phyloP scores from a whole-genome alignment of 768 basidiomycete species.

The Suillus americanus region DNA sequence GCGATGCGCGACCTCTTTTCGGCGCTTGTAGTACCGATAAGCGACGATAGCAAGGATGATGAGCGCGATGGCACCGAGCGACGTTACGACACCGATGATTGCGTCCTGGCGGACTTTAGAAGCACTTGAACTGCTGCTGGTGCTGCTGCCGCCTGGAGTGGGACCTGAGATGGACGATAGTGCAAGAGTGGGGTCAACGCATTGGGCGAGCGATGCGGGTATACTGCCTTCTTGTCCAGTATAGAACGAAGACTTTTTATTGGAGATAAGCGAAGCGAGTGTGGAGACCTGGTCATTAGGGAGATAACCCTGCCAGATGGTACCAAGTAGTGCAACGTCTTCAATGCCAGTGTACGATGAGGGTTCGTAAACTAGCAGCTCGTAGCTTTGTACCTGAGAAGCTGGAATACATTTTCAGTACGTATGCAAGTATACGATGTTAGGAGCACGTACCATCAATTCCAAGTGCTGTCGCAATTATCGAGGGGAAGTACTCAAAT shows the following conservation, averaged over 20 bases:
- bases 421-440: conserved; percentile 19
- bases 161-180: conserved; percentile 49
- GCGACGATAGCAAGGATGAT: conserved; percentile 72
- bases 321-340: conserved; percentile 56
- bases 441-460: conserved; percentile 37
- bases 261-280: conserved; percentile 67
- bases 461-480: conserved; percentile 46
- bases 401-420: conserved; percentile 34
- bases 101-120: conserved; percentile 64
- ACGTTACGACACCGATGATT: conserved; percentile 88
- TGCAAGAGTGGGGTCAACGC: conserved; percentile 69
- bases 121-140: conserved; percentile 26
- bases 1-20: conserved; percentile 66
- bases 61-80: conserved; percentile 76
- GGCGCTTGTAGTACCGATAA: conserved; percentile 65
- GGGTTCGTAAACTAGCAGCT: conserved; percentile 72
- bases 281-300: conserved; percentile 51
- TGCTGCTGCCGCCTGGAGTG: conserved; percentile 21
- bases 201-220: conserved; percentile 55
- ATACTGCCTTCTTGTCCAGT: conserved; percentile 44
- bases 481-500: conserved; percentile 64
- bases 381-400: conserved; percentile 45
- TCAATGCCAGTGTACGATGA: conserved; percentile 44
- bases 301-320: conserved; percentile 73
- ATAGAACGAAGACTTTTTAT: conserved; percentile 64